Evolutionary conservation across 1,139 yeast species (phyloP).

Genomic region (Protomyces inundatus): DNA sequence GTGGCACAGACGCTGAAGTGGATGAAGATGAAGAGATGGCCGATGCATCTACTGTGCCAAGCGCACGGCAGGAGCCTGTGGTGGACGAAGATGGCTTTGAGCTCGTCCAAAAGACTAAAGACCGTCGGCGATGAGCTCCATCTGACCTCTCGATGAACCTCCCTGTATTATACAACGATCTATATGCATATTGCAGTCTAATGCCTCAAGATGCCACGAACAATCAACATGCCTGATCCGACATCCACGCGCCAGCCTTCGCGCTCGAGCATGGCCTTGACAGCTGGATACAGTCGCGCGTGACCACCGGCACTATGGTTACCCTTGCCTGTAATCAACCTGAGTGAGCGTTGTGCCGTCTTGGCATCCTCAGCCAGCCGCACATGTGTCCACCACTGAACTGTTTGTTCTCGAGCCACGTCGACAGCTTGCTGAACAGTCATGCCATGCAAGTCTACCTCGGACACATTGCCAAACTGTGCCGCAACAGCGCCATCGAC

Average conservation of each 20-base stretch:
- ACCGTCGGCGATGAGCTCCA: neutral
- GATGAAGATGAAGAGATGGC: conserved; percentile 16
- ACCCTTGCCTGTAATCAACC: conserved; percentile 33
- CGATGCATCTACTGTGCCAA: neutral
- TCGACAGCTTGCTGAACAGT: conserved; percentile 30
- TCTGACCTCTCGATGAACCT: neutral
- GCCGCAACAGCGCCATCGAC: neutral
- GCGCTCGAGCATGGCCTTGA: conserved; percentile 28
- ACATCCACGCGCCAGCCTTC: conserved; percentile 31
- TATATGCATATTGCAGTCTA: neutral
- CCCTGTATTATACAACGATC: neutral
- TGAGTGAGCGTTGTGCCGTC: conserved; percentile 20
- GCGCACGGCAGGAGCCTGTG: conserved; percentile 39
- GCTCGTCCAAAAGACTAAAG: conserved; percentile 57
- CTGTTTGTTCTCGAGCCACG: conserved; percentile 27
- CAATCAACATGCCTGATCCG: neutral
- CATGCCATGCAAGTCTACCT: conserved; percentile 32
- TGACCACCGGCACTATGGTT: conserved; percentile 30
- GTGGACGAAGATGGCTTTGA: conserved; percentile 85
- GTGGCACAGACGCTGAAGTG: conserved; percentile 16
- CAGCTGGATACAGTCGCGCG: conserved; percentile 30
- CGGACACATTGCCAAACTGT: conserved; percentile 13
- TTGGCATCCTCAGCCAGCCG: neutral
- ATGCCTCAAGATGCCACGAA: neutral
- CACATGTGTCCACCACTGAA: conserved; percentile 31